Conservation (phyloP, 2,329 filamentous ascomycete species). For the Trichoderma harzianum region DNA sequence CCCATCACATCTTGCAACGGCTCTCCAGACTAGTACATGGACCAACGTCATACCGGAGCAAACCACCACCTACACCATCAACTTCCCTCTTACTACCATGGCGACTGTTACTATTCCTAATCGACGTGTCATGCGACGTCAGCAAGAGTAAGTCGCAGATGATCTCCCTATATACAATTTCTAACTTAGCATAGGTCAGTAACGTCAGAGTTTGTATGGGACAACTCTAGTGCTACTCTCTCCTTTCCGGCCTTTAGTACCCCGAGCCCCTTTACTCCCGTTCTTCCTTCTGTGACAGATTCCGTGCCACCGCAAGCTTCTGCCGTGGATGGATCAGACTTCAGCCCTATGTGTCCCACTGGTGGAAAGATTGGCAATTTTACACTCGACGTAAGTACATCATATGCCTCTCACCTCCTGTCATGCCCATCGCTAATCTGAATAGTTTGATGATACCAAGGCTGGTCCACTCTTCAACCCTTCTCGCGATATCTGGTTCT, state of each 20-base stretch:
- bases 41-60: conserved; percentile 37
- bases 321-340: conserved; percentile 12
- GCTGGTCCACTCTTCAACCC: conserved; percentile 40
- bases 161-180: not conserved
- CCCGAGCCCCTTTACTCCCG: conserved; percentile 12
- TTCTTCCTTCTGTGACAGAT: conserved; percentile 13
- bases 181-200: conserved; percentile 24
- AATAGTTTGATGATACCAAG: conserved; percentile 37
- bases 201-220: conserved; percentile 24
- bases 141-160: conserved; percentile 27
- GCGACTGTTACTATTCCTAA: conserved; percentile 31
- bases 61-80: conserved; percentile 40
- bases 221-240: conserved; percentile 29
- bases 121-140: conserved; percentile 29
- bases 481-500: conserved; percentile 40
- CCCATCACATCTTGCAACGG: conserved; percentile 17
- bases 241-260: conserved; percentile 30
- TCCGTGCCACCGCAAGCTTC: conserved; percentile 12
- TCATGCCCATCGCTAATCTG: conserved; percentile 19
- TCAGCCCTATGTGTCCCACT: conserved; percentile 27
- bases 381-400: conserved; percentile 36
- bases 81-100: conserved; percentile 39
- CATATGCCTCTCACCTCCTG: no score
- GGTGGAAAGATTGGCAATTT: conserved; percentile 37
- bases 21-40: conserved; percentile 37